phyloP scores from a whole-genome alignment of 2,329 filamentous ascomycete species.

The Aspergillus ochraceus region DNA sequence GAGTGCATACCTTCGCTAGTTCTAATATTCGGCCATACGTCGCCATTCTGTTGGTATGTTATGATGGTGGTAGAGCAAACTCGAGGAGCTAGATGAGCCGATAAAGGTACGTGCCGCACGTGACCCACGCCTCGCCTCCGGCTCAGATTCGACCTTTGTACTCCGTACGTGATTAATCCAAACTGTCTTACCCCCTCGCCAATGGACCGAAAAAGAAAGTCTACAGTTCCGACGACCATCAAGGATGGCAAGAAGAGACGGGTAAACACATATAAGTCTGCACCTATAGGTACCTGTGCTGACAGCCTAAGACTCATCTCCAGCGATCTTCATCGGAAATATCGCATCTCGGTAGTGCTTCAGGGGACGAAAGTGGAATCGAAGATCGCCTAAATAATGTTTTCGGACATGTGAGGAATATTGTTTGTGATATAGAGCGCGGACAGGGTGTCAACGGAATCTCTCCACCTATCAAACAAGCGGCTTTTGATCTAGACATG shows the following conservation, averaged over 20 bases:
- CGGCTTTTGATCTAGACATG: not conserved
- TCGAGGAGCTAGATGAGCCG: not conserved
- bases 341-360: not conserved
- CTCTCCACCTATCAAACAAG: not conserved
- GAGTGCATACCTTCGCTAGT: slow-evolving; percentile 70
- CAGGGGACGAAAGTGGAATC: not conserved
- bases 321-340: not conserved
- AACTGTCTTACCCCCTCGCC: not conserved
- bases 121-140: not conserved
- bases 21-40: slow-evolving; percentile 53
- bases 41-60: not conserved
- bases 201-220: slow-evolving; percentile 31
- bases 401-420: not conserved
- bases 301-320: not conserved
- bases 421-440: not conserved
- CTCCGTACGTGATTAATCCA: not conserved
- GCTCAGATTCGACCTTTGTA: not conserved
- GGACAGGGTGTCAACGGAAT: not conserved
- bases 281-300: not conserved
- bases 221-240: slow-evolving; percentile 8
- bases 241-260: slow-evolving; percentile 18
- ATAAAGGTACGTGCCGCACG: not conserved
- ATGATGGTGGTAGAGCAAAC: not conserved
- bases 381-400: not conserved
- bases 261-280: slow-evolving; percentile 8